Evolutionary conservation across 805 yeast species (phyloP).

Genomic region (Yamadazyma phyllophila): DNA sequence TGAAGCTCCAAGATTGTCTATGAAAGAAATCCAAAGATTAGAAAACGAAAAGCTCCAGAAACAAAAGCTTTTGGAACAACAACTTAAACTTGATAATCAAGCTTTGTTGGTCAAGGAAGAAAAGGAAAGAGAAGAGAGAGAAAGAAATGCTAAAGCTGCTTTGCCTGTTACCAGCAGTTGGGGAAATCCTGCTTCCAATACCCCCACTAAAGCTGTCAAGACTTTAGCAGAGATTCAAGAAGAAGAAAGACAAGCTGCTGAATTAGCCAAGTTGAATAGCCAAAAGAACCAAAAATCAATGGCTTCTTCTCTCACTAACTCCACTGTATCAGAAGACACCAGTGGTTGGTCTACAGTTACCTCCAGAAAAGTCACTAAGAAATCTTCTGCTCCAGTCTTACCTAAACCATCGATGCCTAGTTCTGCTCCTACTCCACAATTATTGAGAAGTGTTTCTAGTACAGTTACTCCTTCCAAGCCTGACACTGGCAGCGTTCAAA

Average conservation of each 20-base stretch:
- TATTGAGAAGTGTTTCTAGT: conserved; percentile 37
- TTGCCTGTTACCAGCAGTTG: conserved; percentile 46
- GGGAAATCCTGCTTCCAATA: conserved; percentile 26
- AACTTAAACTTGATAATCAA: conserved; percentile 26
- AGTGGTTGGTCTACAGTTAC: conserved; percentile 47
- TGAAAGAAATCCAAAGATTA: conserved; percentile 51
- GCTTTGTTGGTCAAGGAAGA: conserved; percentile 16
- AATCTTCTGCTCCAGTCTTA: conserved; percentile 15
- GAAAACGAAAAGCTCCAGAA: conserved; percentile 44
- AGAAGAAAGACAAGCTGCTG: conserved; percentile 49
- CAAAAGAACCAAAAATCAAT: conserved; percentile 6
- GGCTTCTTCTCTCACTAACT: conserved; percentile 9
- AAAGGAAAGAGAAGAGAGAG: conserved; percentile 20
- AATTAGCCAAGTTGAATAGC: conserved; percentile 5
- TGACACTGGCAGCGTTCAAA: conserved; percentile 23
- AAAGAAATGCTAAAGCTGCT: conserved; percentile 14
- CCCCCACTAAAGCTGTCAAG: conserved; percentile 36
- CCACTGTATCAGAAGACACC: conserved; percentile 21
- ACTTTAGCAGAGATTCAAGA: conserved; percentile 61
- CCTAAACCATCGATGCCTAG: conserved; percentile 15
- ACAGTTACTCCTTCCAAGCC: conserved; percentile 17
- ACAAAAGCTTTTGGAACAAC: conserved; percentile 38
- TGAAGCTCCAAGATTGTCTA: conserved; percentile 39
- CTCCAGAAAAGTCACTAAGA: conserved; percentile 35
- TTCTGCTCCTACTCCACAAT: conserved; percentile 31